A percentile compares a stretch with the other conserved stretches of the same genome.
Conservation (phyloP, 1,139 yeast species). For the Suhomyces bolitotheri region DNA sequence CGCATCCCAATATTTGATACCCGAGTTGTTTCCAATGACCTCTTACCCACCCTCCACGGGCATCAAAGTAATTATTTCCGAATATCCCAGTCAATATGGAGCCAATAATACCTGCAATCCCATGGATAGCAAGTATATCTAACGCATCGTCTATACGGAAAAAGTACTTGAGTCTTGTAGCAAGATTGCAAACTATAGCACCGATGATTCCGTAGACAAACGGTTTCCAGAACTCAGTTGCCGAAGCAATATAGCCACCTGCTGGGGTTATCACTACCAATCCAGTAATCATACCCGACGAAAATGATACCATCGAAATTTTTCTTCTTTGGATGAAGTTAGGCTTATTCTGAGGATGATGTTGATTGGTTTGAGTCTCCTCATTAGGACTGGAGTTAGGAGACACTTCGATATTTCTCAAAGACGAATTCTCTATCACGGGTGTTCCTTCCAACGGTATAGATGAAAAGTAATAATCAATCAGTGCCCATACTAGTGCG, state of each 20-base stretch:
- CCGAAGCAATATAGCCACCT: slow-evolving; percentile 44
- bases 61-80: slow-evolving; percentile 33
- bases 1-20: slow-evolving; percentile 48
- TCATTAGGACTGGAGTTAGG: slow-evolving; percentile 22
- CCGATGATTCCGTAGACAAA: slow-evolving; percentile 44
- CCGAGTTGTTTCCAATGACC: slow-evolving; percentile 50
- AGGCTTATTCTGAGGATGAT: slow-evolving; percentile 23
- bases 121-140: slow-evolving; percentile 50
- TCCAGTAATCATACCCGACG: slow-evolving; percentile 47
- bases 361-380: slow-evolving; percentile 23
- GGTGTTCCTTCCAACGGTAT: slow-evolving; percentile 35
- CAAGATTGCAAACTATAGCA: slow-evolving; percentile 37
- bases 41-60: slow-evolving; percentile 51
- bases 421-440: not conserved
- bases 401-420: not conserved
- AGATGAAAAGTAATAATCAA: slow-evolving; percentile 43
- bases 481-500: slow-evolving; percentile 39
- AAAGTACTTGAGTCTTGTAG: slow-evolving; percentile 44
- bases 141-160: slow-evolving; percentile 46
- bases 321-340: slow-evolving; percentile 28
- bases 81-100: slow-evolving; percentile 46
- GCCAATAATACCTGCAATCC: slow-evolving; percentile 46
- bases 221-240: slow-evolving; percentile 44
- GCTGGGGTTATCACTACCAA: slow-evolving; percentile 49
- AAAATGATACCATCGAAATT: slow-evolving; percentile 42